Evolutionary conservation across 345 rosid species (phyloP).

Genomic region (Atalantia buxifolia): DNA sequence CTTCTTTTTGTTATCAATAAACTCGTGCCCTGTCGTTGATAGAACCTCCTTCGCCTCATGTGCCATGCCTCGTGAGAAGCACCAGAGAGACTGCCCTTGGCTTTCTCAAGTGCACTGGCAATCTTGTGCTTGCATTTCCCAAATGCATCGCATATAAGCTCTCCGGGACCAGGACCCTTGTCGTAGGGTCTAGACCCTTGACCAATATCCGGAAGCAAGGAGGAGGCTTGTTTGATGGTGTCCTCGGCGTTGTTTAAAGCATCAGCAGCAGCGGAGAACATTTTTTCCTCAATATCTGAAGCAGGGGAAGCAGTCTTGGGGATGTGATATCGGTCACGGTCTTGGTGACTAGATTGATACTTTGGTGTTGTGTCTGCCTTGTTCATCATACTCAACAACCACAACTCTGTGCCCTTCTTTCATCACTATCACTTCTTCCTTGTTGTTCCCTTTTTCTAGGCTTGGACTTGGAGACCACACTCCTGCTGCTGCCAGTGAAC

Average conservation of each 20-base stretch:
- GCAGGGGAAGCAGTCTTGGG: not conserved
- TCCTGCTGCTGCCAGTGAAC: conserved; percentile 52
- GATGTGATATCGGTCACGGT: not conserved
- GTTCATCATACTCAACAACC: conserved; percentile 62
- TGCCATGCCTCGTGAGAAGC: not conserved
- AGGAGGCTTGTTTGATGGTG: conserved; percentile 27
- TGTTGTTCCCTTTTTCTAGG: not conserved
- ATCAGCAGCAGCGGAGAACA: not conserved
- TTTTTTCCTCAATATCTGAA: not conserved
- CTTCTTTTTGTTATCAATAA: not conserved
- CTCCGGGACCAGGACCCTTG: conserved; percentile 21
- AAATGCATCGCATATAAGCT: conserved; percentile 54
- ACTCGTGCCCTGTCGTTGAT: not conserved
- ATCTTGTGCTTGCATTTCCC: conserved; percentile 58
- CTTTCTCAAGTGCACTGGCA: conserved; percentile 37
- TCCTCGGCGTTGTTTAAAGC: conserved; percentile 19
- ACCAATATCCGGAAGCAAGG: conserved; percentile 28
- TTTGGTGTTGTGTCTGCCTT: conserved; percentile 60
- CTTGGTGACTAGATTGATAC: conserved; percentile 49
- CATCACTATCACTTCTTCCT: conserved; percentile 41
- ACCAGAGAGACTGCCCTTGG: conserved; percentile 32
- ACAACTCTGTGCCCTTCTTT: conserved; percentile 67
- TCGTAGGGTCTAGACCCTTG: conserved; percentile 17
- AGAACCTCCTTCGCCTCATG: conserved; percentile 25
- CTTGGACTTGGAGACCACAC: conserved; percentile 51